phyloP scores from a whole-genome alignment of 768 basidiomycete species.

The Jaapia argillacea region DNA sequence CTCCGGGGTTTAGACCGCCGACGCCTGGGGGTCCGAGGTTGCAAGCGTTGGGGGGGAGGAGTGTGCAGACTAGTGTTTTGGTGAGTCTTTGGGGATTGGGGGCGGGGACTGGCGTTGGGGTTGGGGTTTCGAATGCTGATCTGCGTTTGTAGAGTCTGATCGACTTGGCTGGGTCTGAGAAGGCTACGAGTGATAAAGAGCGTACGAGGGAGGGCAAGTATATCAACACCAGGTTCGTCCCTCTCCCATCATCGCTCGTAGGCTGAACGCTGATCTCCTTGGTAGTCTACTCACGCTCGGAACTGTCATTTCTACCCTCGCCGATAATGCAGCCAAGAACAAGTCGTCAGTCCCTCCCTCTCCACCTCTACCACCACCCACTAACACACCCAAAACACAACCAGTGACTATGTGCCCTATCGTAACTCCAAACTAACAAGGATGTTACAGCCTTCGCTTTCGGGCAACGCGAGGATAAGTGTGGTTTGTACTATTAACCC shows the following conservation, averaged over 20 bases:
- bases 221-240: constrained; percentile 75
- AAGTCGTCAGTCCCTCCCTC: constrained; percentile 49
- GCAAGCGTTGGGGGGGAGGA: constrained; percentile 71
- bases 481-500: constrained; percentile 96
- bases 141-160: constrained; percentile 65
- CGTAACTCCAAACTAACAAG: constrained; percentile 93
- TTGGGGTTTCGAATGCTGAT: background rate
- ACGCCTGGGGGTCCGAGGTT: constrained; percentile 54
- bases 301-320: constrained; percentile 84
- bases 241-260: background rate
- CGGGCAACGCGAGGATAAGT: constrained; percentile 91
- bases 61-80: constrained; percentile 69
- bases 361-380: background rate
- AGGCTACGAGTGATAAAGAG: constrained; percentile 92
- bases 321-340: constrained; percentile 74
- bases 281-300: constrained; percentile 82
- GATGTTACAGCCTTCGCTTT: constrained; percentile 88
- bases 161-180: constrained; percentile 94
- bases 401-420: constrained; percentile 85
- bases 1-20: constrained; percentile 39
- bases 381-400: constrained; percentile 2
- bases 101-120: constrained; percentile 1
- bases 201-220: constrained; percentile 94
- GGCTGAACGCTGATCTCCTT: background rate
- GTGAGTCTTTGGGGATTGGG: no score